Evolutionary conservation across 345 rosid species (phyloP).

Genomic region (Corchorus capsularis): DNA sequence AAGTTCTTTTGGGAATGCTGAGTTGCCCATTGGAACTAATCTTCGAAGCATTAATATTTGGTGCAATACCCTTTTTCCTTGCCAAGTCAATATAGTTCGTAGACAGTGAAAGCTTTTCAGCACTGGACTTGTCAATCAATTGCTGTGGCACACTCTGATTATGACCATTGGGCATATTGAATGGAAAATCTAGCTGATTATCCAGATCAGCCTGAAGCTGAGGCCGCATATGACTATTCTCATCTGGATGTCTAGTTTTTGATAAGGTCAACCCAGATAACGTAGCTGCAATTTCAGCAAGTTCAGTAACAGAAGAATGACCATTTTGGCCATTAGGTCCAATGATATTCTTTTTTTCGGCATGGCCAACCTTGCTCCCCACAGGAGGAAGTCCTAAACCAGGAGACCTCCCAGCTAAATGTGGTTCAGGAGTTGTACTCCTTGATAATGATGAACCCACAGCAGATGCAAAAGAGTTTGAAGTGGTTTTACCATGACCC

Average conservation of each 20-base stretch:
- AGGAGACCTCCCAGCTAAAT: conserved; percentile 54
- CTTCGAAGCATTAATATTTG: conserved; percentile 46
- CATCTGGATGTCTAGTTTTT: conserved; percentile 46
- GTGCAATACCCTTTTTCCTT: conserved; percentile 41
- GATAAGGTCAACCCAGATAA: conserved; percentile 60
- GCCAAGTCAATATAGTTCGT: conserved; percentile 44
- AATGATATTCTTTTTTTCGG: conserved; percentile 51
- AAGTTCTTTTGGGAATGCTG: conserved; percentile 62
- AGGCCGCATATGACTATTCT: conserved; percentile 37
- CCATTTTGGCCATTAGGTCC: conserved; percentile 48
- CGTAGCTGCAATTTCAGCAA: conserved; percentile 60
- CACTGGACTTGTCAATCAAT: conserved; percentile 38
- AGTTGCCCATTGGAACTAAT: conserved; percentile 47
- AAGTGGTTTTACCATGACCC: conserved; percentile 29
- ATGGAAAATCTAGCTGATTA: conserved; percentile 47
- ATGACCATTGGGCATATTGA: conserved; percentile 50
- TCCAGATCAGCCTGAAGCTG: conserved; percentile 47
- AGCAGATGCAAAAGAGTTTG: conserved; percentile 51
- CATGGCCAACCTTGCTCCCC: conserved; percentile 57
- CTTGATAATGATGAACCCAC: conserved; percentile 65
- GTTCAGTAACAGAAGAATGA: conserved; percentile 43
- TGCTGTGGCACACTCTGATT: conserved; percentile 57
- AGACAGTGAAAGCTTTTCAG: conserved; percentile 51
- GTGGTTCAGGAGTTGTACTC: conserved; percentile 70
- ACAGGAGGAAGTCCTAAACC: conserved; percentile 63